Evolutionary conservation across 495 filamentous ascomycete genomes (phyloP).

Genomic region (Neurospora sublineolata): DNA sequence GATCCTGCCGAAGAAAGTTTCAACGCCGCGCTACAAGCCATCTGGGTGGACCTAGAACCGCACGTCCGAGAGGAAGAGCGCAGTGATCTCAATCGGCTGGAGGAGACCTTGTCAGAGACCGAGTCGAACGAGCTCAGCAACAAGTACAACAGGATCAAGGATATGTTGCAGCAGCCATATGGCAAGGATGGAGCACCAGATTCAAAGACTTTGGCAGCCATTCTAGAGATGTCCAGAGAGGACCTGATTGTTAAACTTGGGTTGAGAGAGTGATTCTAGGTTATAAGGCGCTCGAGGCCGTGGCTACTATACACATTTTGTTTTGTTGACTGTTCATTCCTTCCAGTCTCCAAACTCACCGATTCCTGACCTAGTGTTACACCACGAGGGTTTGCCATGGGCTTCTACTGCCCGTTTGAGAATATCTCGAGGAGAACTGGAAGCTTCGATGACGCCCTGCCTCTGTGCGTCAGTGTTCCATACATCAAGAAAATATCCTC

Average conservation of each 20-base stretch:
- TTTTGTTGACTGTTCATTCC: neutral
- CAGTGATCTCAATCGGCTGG: constrained; percentile 13
- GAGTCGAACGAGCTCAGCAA: constrained; percentile 13
- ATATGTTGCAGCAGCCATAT: constrained; percentile 20
- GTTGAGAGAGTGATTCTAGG: neutral
- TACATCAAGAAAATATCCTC: neutral
- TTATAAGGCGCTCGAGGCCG: neutral
- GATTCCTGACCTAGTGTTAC: neutral
- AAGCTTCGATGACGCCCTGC: neutral
- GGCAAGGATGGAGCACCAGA: constrained; percentile 16
- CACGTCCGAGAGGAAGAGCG: constrained; percentile 16
- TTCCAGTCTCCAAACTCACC: neutral
- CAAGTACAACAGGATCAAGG: constrained; percentile 18
- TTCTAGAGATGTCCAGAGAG: constrained; percentile 16
- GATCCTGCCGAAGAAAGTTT: constrained; percentile 12
- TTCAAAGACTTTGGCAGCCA: constrained; percentile 8
- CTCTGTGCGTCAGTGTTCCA: neutral
- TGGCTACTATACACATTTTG: neutral
- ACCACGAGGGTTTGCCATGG: neutral
- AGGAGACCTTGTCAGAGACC: constrained; percentile 11
- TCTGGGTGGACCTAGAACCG: constrained; percentile 23
- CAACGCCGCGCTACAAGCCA: constrained; percentile 13
- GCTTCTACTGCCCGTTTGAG: neutral
- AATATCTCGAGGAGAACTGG: neutral
- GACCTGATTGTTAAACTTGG: constrained; percentile 18